Evolutionary conservation across 129 eudicot species (phyloP).

Genomic region (Cynara cardunculus): DNA sequence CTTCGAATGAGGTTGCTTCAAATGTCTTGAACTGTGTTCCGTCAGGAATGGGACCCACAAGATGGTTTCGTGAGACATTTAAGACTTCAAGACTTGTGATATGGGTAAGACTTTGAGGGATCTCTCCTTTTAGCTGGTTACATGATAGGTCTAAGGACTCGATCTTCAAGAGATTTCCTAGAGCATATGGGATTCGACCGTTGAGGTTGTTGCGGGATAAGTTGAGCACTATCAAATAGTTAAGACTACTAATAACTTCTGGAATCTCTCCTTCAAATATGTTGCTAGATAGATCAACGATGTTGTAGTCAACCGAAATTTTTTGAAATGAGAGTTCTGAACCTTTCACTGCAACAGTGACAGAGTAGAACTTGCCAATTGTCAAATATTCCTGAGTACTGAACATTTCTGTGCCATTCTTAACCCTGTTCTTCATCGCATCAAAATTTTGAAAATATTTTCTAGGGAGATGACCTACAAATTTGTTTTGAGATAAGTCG

Average conservation of each 20-base stretch:
- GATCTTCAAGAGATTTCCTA: conserved; percentile 23
- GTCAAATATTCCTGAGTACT: too few species aligned
- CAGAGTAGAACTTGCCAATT: not conserved
- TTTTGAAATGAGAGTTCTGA: not conserved
- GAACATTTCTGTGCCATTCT: too few species aligned
- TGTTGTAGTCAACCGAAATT: conserved; percentile 5
- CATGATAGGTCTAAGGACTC: conserved; percentile 32
- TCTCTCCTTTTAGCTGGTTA: not conserved
- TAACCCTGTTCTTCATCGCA: conserved; percentile 19
- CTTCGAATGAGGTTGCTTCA: not conserved
- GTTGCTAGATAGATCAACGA: conserved; percentile 33
- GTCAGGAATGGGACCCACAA: not conserved
- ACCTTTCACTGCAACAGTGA: conserved; percentile 11
- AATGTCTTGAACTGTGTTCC: not conserved
- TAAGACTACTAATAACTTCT: conserved; percentile 17
- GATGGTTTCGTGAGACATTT: conserved; percentile 33
- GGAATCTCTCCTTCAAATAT: conserved; percentile 35
- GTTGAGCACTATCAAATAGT: conserved; percentile 21
- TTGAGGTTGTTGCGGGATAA: conserved; percentile 30
- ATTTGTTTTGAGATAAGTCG: conserved; percentile 36
- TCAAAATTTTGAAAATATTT: conserved; percentile 13
- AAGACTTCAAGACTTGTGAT: conserved; percentile 17
- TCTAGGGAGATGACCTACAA: conserved; percentile 31
- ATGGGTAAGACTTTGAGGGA: not conserved
- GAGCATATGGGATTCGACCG: conserved; percentile 30